Base-by-base conservation (phyloP, 495 filamentous ascomycete genomes). In the Tuber calosporum region DNA sequence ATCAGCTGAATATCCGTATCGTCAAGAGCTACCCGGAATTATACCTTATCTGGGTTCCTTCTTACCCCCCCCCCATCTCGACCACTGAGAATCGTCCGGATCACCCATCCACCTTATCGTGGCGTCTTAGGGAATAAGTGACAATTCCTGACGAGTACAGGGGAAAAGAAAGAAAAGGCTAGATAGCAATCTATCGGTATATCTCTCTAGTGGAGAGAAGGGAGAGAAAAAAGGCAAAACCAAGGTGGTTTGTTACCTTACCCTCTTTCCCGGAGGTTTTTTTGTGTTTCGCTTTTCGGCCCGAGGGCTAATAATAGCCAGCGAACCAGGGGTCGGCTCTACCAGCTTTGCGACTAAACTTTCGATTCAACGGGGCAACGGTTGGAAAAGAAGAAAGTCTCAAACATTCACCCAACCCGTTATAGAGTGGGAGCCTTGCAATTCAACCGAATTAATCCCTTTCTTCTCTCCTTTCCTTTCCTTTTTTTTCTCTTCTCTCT, bases 71-170 rank as follows among this genome's bases (percentile, higher is more conserved):
- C 45, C 22, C 53, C 69, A 67, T 69, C 42, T 73, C 58, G 34
- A 62, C 36, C 75, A 42, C 72, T 43, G 41, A 38, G 40, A 73
- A 22, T 45, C 53, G 22, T 26, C 22, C 66, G 67, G 36, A 39
- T 66, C 45, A 68, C 53, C 69, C 66, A 73, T 26, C 48, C 26
- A 53, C 11, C 69, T 53, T 75, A 53, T 66, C 58, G 72, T 69
- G 73, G 66, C 30, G 68, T 58, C 43, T 42, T 39, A 62, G 58
- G 70, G 43, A 74, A 45, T 71, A 78, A 73, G 70, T 78, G 71
- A 77, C 13, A 19, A 17, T 62, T 17, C 53, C 13, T 26, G 11
- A 4, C 26, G 30, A 13, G 34, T 62, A 62, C 53, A 62, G 26
- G 13, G 34, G 53, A 62, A 34, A 30, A 62, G 53, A 26, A 62